These are phyloP conservation scores for Candida sanyaensis DNA, from an alignment of 1,139 yeast species.

Conservation along the genomic window DNA sequence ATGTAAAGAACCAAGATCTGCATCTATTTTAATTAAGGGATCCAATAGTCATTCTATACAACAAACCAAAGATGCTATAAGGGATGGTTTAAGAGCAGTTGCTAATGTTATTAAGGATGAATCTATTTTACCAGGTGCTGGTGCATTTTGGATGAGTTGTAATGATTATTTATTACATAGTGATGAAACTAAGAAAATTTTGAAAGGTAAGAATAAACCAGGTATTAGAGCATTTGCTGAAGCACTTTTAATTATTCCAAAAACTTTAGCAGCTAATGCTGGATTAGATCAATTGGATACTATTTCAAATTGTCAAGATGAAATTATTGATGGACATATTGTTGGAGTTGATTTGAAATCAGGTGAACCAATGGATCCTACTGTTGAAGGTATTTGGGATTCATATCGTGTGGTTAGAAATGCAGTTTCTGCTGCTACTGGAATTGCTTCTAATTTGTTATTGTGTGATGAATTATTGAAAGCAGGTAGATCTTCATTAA, in stretches of 20 bases:
- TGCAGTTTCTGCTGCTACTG: constrained; percentile 89
- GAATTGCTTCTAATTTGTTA: constrained; percentile 88
- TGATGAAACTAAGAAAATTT: constrained; percentile 46
- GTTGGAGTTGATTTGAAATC: constrained; percentile 90
- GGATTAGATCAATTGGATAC: constrained; percentile 94
- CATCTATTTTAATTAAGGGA: constrained; percentile 90
- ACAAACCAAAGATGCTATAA: constrained; percentile 94
- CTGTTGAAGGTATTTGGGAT: constrained; percentile 95
- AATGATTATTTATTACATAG: constrained; percentile 62
- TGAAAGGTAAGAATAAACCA: constrained; percentile 85
- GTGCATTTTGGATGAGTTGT: constrained; percentile 89
- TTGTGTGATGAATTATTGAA: constrained; percentile 94
- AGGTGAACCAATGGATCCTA: constrained; percentile 97
- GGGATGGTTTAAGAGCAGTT: constrained; percentile 96
- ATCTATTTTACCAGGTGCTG: constrained; percentile 93
- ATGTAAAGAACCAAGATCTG: constrained; percentile 87
- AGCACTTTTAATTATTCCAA: constrained; percentile 87
- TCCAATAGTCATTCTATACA: constrained; percentile 85
- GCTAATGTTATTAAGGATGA: constrained; percentile 87
- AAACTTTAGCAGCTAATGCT: constrained; percentile 88
- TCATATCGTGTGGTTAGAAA: constrained; percentile 91
- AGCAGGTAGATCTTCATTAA: constrained; percentile 92
- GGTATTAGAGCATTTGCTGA: constrained; percentile 95
- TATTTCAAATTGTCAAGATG: constrained; percentile 87
- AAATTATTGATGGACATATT: constrained; percentile 73